Percentiles rank a stretch among this genome's conserved stretches.
phyloP scores from a whole-genome alignment of 2,329 filamentous ascomycete species.

The Verticillium isaacii region DNA sequence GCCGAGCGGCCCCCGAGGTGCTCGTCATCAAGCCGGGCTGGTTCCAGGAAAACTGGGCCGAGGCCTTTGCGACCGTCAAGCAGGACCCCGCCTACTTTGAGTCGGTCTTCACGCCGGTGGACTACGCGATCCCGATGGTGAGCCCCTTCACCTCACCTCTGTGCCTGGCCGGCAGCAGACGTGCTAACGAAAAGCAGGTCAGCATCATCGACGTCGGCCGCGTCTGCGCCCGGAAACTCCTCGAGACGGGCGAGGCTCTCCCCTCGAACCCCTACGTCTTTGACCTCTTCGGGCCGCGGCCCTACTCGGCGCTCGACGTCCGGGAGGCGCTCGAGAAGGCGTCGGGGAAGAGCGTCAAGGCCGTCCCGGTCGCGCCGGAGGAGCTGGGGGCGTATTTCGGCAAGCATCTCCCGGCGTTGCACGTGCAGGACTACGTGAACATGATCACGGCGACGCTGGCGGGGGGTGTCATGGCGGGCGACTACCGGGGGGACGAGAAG shows the following conservation, averaged over 20 bases:
- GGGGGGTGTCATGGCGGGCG: conserved; percentile 18
- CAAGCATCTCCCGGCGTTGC: conserved; percentile 13
- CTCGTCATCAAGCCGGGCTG: conserved; percentile 15
- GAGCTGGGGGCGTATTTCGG: conserved; percentile 18
- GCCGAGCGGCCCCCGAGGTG: conserved; percentile 14
- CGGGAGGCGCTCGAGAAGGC: conserved; percentile 20
- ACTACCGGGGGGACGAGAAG: conserved; percentile 18
- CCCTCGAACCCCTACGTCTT: conserved; percentile 13
- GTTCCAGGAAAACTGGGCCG: conserved; percentile 15
- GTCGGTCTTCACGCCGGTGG: conserved; percentile 18
- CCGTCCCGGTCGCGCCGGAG: conserved; percentile 16
- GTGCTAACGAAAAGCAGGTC: conserved; percentile 14
- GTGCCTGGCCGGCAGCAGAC: background rate
- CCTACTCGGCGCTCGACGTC: conserved; percentile 22
- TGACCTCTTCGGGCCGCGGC: conserved; percentile 21
- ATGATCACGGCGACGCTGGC: conserved; percentile 14
- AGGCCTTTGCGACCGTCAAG: conserved; percentile 10
- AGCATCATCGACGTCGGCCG: conserved; percentile 22
- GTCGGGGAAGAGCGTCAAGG: conserved; percentile 18
- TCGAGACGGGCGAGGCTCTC: conserved; percentile 7
- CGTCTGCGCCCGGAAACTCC: conserved; percentile 17
- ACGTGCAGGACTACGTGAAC: conserved; percentile 8
- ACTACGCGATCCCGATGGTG: conserved; percentile 28
- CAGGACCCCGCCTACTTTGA: conserved; percentile 17
- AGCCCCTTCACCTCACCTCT: background rate